Evolutionary conservation across 2,329 filamentous ascomycete genomes (phyloP).

Genomic region (Pleurostoma richardsiae): DNA sequence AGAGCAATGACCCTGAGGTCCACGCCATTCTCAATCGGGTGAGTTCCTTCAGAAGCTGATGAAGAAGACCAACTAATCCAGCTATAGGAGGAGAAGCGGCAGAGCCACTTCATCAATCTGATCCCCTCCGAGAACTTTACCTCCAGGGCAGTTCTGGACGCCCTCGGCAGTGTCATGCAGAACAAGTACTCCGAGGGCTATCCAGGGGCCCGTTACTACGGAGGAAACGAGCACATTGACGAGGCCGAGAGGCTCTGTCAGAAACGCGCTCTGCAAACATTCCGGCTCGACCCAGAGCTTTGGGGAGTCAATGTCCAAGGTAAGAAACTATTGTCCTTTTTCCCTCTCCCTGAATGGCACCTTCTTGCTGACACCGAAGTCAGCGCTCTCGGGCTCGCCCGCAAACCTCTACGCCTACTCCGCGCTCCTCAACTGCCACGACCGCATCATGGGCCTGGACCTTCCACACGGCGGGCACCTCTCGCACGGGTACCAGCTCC

Average conservation of each 20-base stretch:
- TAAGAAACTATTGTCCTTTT: slow-evolving; percentile 31
- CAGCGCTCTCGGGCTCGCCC: slow-evolving; percentile 70
- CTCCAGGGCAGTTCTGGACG: slow-evolving; percentile 86
- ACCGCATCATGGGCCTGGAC: slow-evolving; percentile 94
- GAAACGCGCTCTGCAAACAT: slow-evolving; percentile 81
- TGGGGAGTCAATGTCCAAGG: slow-evolving; percentile 97
- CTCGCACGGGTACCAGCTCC: slow-evolving; percentile 95
- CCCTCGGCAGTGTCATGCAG: slow-evolving; percentile 90
- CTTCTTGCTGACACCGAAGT: too few relatives aligned
- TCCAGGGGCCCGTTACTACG: slow-evolving; percentile 92
- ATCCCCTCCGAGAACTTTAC: slow-evolving; percentile 97
- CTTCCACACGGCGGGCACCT: slow-evolving; percentile 94
- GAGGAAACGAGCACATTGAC: slow-evolving; percentile 95
- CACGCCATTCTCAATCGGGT: too few relatives aligned
- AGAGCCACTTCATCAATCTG: slow-evolving; percentile 98
- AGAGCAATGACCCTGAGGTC: too few relatives aligned
- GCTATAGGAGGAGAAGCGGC: slow-evolving; percentile 80
- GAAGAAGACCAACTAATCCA: slow-evolving; percentile 1
- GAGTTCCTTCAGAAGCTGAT: too few relatives aligned
- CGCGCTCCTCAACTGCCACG: slow-evolving; percentile 85
- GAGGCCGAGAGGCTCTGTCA: slow-evolving; percentile 86
- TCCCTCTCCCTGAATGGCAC: background rate
- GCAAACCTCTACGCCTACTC: slow-evolving; percentile 93
- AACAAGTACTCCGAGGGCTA: slow-evolving; percentile 99
- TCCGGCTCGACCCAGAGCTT: slow-evolving; percentile 74